Conservation (phyloP, 2,329 filamentous ascomycete species). For the Penicillium sumatraense region DNA sequence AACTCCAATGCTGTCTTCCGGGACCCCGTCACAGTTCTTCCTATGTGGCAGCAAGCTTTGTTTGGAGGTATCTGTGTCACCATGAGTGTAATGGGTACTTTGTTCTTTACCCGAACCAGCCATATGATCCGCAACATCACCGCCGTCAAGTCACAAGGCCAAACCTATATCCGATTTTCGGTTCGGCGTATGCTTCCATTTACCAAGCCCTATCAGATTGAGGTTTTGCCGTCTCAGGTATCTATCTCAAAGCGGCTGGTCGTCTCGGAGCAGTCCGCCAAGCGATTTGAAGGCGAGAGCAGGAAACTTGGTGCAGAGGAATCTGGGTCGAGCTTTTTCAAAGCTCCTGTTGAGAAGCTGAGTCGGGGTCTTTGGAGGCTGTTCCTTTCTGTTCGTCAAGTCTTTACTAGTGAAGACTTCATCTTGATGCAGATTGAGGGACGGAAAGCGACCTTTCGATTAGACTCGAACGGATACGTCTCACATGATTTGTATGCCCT, state of each 20-base stretch:
- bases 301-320: constrained; percentile 17
- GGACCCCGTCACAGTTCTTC: constrained; percentile 56
- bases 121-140: constrained; percentile 64
- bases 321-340: constrained; percentile 36
- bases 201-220: constrained; percentile 39
- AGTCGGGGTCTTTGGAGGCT: constrained; percentile 36
- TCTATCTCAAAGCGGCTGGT: constrained; percentile 39
- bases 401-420: constrained; percentile 48
- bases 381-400: constrained; percentile 41
- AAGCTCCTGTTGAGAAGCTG: constrained; percentile 35
- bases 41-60: constrained; percentile 61
- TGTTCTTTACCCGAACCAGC: constrained; percentile 62
- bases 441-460: constrained; percentile 38
- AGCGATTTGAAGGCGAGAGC: constrained; percentile 24
- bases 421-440: constrained; percentile 44
- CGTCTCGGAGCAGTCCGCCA: constrained; percentile 31
- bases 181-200: constrained; percentile 46
- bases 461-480: constrained; percentile 44
- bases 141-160: constrained; percentile 48
- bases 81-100: constrained; percentile 64
- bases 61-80: constrained; percentile 64
- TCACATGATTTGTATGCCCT: constrained; percentile 40
- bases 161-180: constrained; percentile 39
- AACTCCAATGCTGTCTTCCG: constrained; percentile 58
- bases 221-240: constrained; percentile 39